Evolutionary conservation across 441 rosid genomes (phyloP), one percentile per base, ranked within the genome.

Genomic region (Jatropha multifida): DNA sequence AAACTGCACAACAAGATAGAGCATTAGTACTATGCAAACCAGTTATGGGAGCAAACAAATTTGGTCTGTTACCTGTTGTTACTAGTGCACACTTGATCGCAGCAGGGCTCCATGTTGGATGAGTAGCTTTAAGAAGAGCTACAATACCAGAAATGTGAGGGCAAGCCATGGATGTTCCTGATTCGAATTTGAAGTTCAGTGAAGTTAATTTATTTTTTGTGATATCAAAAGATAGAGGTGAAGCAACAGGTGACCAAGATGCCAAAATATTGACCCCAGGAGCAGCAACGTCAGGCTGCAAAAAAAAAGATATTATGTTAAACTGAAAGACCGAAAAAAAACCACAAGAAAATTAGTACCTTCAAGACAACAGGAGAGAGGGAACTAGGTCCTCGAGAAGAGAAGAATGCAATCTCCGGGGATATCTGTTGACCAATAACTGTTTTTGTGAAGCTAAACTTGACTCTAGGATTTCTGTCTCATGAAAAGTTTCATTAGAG

Each of bases 131-230:
- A 70, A 93, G 79, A 64, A 91, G 80, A 42, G 95, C 98, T 58
- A 93, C 92, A 49, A 93, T 83, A 54, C 97, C 97, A 18, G 97
- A 90, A 76, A 91, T 66, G 80, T 90, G 97, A 77, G 98, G 98
- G 82, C 93, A 95, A 66, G 97, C 87, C 98, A 93, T 93, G 83
- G 96, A 90, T 12, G 97, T 93, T 76, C 97, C 97, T 32, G 98
- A 93, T 90, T 90, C 86, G 81, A 91, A 85, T 0, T 76, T 78
- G 76, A 86, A 86, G 74, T 73, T 77, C 52, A 81, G 60, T 54
- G 76, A 66, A 9, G 62, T 20, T 10, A 3, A 49, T 4, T 54
- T 49, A 26, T 77, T 74, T 40, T 17, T 48, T 18, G 42, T 64
- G 13, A 6, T 60, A 27, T 60, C 65, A 12, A 1, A 27, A 1